Evolutionary conservation across 2,329 filamentous ascomycete species (phyloP).

Genomic region (Stachybotrys chartarum): DNA sequence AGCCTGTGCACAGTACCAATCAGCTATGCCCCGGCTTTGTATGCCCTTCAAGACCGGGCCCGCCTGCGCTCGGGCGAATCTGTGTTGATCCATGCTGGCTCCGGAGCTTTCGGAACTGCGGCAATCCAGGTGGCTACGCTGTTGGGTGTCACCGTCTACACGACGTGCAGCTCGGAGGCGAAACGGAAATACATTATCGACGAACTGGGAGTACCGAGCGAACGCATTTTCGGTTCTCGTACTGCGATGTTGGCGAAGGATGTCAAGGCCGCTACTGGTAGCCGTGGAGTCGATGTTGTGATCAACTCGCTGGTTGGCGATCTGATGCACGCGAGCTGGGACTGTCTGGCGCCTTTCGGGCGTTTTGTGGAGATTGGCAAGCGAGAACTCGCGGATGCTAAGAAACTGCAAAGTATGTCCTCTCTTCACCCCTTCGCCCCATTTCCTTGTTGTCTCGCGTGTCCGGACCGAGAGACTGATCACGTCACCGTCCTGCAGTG

Average conservation of each 20-base stretch:
- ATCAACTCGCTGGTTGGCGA: conserved; percentile 28
- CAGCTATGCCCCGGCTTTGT: conserved; percentile 21
- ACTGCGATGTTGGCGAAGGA: conserved; percentile 19
- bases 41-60: conserved; percentile 20
- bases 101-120: conserved; percentile 26
- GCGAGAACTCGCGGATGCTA: conserved; percentile 24
- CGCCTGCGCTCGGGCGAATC: conserved; percentile 16
- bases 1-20: conserved; percentile 4
- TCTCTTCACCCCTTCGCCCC: too few relatives aligned
- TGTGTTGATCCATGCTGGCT: conserved; percentile 26
- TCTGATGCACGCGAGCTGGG: conserved; percentile 22
- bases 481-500: too few relatives aligned
- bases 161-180: neutral
- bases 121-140: conserved; percentile 21
- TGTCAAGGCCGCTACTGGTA: conserved; percentile 16
- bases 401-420: conserved; percentile 24
- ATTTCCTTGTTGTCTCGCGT: too few relatives aligned
- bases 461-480: too few relatives aligned
- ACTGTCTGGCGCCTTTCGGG: conserved; percentile 27
- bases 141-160: conserved; percentile 15
- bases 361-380: conserved; percentile 32
- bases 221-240: conserved; percentile 26
- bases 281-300: conserved; percentile 28
- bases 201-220: conserved; percentile 18
- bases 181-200: neutral